Evolutionary conservation across 768 basidiomycete genomes (phyloP), one percentile per base, ranked within the genome.

Genomic region (Pulveroboletus sp.): DNA sequence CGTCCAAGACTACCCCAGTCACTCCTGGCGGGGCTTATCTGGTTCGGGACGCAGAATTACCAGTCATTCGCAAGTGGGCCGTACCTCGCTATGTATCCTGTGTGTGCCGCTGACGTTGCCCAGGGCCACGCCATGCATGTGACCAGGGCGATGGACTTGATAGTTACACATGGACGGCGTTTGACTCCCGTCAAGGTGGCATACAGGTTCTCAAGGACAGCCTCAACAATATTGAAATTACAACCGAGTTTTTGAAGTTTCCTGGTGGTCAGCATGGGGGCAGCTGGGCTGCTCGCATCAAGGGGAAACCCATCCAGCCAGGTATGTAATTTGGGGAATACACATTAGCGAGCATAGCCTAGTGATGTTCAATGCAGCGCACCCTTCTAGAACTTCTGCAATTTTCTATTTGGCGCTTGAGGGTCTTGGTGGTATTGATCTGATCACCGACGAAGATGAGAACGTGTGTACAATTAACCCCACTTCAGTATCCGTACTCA

Each of bases 11-110:
- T 91, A 55, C 92, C 93, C 0, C 82, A 89, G 59, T 91, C 89
- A n/a, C 76, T 97, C 26, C 80, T 93, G 83, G 91, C 89, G 3
- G 94, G 94, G 11, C 78, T 98, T 31, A 80, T 95, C 69, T 97
- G 94, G 94, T 93, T 90, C 65, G 90, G 93, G 28, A 85, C 89
- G 8, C 83, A 90, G 35, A 80, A 95, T 69, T 96, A 82, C 62
- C 76, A 83, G 61, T 85, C 89, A 55, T 69, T 83, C 50, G 64
- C 70, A 52, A 76, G 87, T 85, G 53, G 66, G 86, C 72, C 35
- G n/a, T 58, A 46, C 32, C 24, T 32, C 14, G 8, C 18, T 50
- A 26, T 49, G 47, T 43, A 14, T 44, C 17, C 26, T 38, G 30
- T 42, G 18, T 33, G n/a, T 32, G 14, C 7, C 15, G 6, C 44